These are phyloP conservation scores for Raphanus sativus DNA, from an alignment of 345 rosid species.

Conservation along the genomic window DNA sequence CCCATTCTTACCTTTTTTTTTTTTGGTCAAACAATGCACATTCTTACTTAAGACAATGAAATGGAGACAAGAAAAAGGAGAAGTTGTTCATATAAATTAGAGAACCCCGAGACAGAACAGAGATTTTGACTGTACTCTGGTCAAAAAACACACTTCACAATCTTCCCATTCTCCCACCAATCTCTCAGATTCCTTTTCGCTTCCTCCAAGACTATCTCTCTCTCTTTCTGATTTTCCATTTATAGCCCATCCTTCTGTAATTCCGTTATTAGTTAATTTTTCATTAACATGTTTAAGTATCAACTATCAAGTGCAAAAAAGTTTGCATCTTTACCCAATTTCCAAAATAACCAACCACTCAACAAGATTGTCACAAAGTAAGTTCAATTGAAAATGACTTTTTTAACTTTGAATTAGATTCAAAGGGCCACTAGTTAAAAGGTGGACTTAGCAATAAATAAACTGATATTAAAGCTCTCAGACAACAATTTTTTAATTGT, in stretches of 20 bases:
- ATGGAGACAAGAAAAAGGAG: conserved; percentile 27
- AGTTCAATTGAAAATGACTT: conserved; percentile 12
- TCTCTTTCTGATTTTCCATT: conserved; percentile 13
- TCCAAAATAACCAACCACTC: conserved; percentile 25
- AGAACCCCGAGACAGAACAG: conserved; percentile 5
- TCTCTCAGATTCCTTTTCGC: conserved; percentile 39
- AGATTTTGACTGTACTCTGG: conserved; percentile 39
- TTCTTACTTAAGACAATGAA: conserved; percentile 19
- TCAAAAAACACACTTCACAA: conserved; percentile 32
- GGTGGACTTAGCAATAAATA: conserved; percentile 12
- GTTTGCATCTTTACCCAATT: conserved; percentile 10
- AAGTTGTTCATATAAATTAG: conserved; percentile 16
- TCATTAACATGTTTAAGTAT: neutral
- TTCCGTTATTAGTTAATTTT: conserved; percentile 17
- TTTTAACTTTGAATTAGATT: conserved; percentile 23
- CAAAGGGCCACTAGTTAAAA: conserved; percentile 24
- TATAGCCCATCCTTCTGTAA: conserved; percentile 12
- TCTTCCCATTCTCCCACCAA: conserved; percentile 37
- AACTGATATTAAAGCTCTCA: conserved; percentile 4
- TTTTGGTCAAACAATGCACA: neutral
- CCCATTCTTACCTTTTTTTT: neutral
- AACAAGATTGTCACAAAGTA: conserved; percentile 9
- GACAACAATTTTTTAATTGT: conserved; percentile 4
- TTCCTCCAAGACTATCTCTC: conserved; percentile 7
- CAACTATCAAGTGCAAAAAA: conserved; percentile 19